Conservation (phyloP, 1,284 basidiomycete species). For the Cutaneotrichosporon cyanovorans region DNA sequence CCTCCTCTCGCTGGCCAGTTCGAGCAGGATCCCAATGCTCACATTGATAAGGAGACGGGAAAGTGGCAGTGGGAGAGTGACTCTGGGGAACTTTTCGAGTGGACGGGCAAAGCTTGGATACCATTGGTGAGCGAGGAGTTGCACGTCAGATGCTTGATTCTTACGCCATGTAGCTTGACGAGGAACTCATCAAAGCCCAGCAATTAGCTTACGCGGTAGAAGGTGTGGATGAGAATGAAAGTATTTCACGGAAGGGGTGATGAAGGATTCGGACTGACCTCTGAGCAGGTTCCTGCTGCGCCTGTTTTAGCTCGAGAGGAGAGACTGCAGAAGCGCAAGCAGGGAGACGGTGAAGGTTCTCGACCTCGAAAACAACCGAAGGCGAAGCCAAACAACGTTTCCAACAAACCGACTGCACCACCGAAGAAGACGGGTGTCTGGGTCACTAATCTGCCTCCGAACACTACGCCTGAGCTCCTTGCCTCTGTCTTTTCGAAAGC, state of each 20-base stretch:
- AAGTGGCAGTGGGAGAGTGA: conserved; percentile 83
- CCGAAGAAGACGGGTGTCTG: conserved; percentile 82
- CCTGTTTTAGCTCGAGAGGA: conserved; percentile 65
- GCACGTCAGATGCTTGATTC: not conserved
- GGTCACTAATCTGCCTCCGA: conserved; percentile 73
- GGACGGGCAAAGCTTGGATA: conserved; percentile 68
- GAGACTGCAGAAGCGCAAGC: conserved; percentile 54
- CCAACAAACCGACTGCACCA: conserved; percentile 11
- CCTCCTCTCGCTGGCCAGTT: conserved; percentile 52
- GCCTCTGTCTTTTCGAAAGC: conserved; percentile 77
- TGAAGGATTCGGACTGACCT: not conserved
- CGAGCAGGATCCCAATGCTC: conserved; percentile 64
- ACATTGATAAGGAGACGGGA: conserved; percentile 60
- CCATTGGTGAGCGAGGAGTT: conserved; percentile 63
- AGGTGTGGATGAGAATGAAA: conserved; percentile 83
- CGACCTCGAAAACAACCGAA: conserved; percentile 51
- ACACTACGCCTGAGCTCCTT: conserved; percentile 68
- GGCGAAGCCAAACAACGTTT: conserved; percentile 32
- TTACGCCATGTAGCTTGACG: conserved; percentile 58
- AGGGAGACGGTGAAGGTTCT: conserved; percentile 33
- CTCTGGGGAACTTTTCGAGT: conserved; percentile 75
- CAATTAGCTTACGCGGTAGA: conserved; percentile 84
- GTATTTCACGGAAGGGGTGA: conserved; percentile 25
- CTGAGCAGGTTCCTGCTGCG: conserved; percentile 64
- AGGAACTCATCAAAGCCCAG: conserved; percentile 71